These are phyloP conservation scores for Colletotrichum magnum DNA, from an alignment of 2,329 filamentous ascomycete species.

Conservation along the genomic window DNA sequence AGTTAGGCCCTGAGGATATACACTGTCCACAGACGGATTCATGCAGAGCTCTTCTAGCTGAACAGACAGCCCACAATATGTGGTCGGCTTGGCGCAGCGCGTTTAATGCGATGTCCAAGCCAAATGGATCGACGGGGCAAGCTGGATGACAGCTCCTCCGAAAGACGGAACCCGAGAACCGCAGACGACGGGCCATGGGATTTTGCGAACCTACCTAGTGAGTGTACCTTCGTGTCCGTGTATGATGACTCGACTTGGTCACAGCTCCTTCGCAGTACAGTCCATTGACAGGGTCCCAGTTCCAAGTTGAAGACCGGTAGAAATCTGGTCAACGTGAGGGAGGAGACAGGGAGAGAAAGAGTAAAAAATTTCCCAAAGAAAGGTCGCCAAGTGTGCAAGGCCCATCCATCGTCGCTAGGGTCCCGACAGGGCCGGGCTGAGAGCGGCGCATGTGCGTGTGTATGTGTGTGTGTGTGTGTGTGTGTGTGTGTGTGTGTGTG, in stretches of 20 bases:
- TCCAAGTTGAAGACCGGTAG: conserved; percentile 27
- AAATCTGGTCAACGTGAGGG: conserved; percentile 6
- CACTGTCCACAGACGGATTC: conserved; percentile 53
- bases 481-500: no score
- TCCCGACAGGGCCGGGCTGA: conserved; percentile 20
- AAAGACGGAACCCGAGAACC: conserved; percentile 24
- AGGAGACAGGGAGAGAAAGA: conserved; percentile 1
- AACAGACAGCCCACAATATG: conserved; percentile 42
- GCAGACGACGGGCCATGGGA: conserved; percentile 14
- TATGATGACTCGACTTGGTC: conserved; percentile 33
- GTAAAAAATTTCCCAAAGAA: background rate
- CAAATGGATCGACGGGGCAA: conserved; percentile 24
- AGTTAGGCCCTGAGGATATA: conserved; percentile 54
- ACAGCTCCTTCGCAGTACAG: conserved; percentile 31
- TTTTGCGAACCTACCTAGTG: conserved; percentile 1
- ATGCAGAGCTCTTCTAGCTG: conserved; percentile 54
- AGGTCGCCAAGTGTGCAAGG: conserved; percentile 36
- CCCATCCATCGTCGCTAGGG: conserved; percentile 34
- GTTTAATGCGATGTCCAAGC: conserved; percentile 43
- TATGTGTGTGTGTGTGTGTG: no score
- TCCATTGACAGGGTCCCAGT: background rate
- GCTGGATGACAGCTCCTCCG: conserved; percentile 31
- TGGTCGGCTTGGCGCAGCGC: conserved; percentile 47
- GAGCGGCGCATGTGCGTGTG: background rate
- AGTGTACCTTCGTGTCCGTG: conserved; percentile 36